A percentile compares a stretch with the other conserved stretches of the same genome.
Conservation (phyloP, 805 yeast species). For the Candida easanensis region DNA sequence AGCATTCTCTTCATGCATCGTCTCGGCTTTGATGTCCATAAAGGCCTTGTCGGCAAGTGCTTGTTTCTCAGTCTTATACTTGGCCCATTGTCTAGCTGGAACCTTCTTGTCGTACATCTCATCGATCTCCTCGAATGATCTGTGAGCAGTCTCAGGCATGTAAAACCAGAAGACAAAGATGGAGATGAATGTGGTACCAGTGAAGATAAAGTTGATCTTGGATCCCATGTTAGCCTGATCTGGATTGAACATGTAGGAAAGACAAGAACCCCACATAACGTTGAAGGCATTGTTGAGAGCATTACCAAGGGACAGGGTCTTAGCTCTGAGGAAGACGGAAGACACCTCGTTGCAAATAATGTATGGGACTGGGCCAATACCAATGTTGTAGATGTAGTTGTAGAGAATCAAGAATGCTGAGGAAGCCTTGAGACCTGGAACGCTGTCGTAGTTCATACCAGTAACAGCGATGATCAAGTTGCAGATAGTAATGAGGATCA, state of each 20-base stretch:
- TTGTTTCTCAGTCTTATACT: not conserved
- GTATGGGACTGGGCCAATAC: slow-evolving; percentile 37
- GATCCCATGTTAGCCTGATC: slow-evolving; percentile 38
- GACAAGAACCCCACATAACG: slow-evolving; percentile 33
- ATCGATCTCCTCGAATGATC: slow-evolving; percentile 56
- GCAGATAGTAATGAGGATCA: slow-evolving; percentile 22
- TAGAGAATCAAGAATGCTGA: slow-evolving; percentile 28
- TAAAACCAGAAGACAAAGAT: slow-evolving; percentile 41
- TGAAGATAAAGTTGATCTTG: slow-evolving; percentile 42
- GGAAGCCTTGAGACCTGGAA: slow-evolving; percentile 19
- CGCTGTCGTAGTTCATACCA: slow-evolving; percentile 15
- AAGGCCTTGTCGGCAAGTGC: not conserved
- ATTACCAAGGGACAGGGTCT: slow-evolving; percentile 33
- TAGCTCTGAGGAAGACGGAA: slow-evolving; percentile 36
- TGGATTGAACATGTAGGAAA: slow-evolving; percentile 45
- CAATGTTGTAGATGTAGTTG: slow-evolving; percentile 32
- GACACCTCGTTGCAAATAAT: slow-evolving; percentile 36
- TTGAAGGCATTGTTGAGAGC: slow-evolving; percentile 28
- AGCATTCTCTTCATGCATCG: not conserved
- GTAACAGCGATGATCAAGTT: slow-evolving; percentile 26
- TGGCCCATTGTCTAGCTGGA: slow-evolving; percentile 28
- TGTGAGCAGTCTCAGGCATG: slow-evolving; percentile 50
- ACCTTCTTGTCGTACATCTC: slow-evolving; percentile 37
- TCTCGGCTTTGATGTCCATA: not conserved
- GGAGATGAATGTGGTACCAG: slow-evolving; percentile 30